phyloP scores from a whole-genome alignment of 768 basidiomycete species.

The Rhizopogon sp. region DNA sequence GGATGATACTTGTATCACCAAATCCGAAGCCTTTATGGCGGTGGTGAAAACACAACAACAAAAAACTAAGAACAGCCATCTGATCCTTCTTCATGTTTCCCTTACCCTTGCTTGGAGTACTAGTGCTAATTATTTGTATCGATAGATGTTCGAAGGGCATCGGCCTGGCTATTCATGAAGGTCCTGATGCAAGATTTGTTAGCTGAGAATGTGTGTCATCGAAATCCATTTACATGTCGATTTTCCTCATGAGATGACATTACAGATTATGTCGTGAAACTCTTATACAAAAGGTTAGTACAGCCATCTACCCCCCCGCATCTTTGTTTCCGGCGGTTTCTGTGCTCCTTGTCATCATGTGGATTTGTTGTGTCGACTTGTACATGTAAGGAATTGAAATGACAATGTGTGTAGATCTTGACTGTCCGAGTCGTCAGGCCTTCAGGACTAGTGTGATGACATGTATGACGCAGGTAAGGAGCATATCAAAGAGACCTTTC shows the following conservation, averaged over 20 bases:
- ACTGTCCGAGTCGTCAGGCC: too few relatives aligned
- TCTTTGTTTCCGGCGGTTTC: neutral
- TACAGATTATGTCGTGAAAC: too few relatives aligned
- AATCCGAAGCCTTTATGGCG: conserved; percentile 23
- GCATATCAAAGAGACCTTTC: neutral
- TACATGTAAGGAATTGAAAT: neutral
- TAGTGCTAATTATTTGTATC: neutral
- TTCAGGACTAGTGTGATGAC: too few relatives aligned
- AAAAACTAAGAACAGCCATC: conserved; percentile 32
- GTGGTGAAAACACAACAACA: conserved; percentile 22
- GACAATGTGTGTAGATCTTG: neutral
- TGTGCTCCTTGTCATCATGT: neutral
- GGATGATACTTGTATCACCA: conserved; percentile 8
- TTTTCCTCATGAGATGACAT: too few relatives aligned
- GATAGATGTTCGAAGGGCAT: neutral
- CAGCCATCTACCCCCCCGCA: neutral
- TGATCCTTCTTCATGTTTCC: conserved; percentile 11
- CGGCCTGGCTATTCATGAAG: neutral
- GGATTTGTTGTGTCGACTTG: neutral
- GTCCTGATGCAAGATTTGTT: neutral
- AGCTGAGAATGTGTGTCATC: too few relatives aligned
- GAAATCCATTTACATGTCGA: too few relatives aligned
- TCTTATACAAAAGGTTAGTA: neutral
- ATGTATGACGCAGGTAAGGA: too few relatives aligned
- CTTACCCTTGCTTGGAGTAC: neutral